A percentile compares a stretch with the other conserved stretches of the same genome.
phyloP scores from a whole-genome alignment of 108 stramenopile genomes.

The Pseudonitzschia multiseries region DNA sequence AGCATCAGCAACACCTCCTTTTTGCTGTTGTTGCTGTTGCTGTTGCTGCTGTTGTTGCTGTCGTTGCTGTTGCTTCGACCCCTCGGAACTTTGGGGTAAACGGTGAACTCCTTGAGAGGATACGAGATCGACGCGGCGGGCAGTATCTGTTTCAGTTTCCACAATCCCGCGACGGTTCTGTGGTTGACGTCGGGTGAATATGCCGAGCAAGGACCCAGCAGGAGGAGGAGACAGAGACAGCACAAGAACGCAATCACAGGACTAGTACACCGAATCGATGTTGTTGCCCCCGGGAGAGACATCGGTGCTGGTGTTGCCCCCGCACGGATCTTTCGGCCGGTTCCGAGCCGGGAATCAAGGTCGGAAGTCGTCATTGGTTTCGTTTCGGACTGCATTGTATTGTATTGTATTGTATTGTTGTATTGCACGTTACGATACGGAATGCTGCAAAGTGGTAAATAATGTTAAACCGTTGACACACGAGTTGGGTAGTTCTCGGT shows the following conservation, averaged over 20 bases:
- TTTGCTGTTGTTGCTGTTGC: constrained; percentile 21
- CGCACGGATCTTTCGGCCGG: no score
- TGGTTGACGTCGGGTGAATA: constrained; percentile 56
- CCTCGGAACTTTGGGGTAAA: constrained; percentile 51
- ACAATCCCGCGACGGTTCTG: constrained; percentile 70
- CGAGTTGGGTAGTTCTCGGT: no score
- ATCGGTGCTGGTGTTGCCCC: no score
- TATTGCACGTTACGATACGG: no score
- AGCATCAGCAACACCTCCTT: constrained; percentile 77
- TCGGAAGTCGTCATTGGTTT: background rate
- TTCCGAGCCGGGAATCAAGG: no score
- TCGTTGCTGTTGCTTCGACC: constrained; percentile 2
- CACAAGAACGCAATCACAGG: no score
- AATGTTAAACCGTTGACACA: no score
- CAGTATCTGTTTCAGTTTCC: constrained; percentile 47
- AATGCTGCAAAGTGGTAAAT: no score
- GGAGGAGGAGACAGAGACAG: background rate
- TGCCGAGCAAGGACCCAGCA: constrained; percentile 2
- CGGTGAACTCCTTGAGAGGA: constrained; percentile 84
- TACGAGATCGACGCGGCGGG: constrained; percentile 17
- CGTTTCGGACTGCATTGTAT: no score
- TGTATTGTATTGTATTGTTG: no score
- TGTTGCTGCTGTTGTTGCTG: constrained; percentile 9
- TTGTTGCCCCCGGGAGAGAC: background rate
- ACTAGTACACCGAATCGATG: no score